A percentile compares a stretch with the other conserved stretches of the same genome.
These are phyloP conservation scores for Closterium sp. DNA, from an alignment of 139 green algal species.

Conservation along the genomic window DNA sequence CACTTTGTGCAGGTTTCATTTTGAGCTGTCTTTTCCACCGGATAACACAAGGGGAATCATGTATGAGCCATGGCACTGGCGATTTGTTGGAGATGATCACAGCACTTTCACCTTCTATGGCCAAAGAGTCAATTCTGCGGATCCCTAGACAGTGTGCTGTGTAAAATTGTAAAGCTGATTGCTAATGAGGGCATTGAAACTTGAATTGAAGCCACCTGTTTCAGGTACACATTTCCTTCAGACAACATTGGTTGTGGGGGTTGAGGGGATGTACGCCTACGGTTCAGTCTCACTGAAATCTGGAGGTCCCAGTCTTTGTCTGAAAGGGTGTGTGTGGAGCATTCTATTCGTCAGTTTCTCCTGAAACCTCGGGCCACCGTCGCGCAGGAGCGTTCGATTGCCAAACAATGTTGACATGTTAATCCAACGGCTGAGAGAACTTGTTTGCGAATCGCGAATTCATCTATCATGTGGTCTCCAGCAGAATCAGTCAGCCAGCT, in stretches of 20 bases:
- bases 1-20: slow-evolving; percentile 49
- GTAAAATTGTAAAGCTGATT: too few species aligned
- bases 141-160: too few species aligned
- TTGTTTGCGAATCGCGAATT: neutral
- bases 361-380: neutral
- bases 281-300: too few species aligned
- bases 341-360: neutral
- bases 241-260: too few species aligned
- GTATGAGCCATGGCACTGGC: slow-evolving; percentile 61
- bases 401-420: neutral
- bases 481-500: neutral
- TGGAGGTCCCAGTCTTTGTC: too few species aligned
- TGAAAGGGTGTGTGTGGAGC: neutral
- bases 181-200: too few species aligned
- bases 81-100: slow-evolving; percentile 52
- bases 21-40: slow-evolving; percentile 57
- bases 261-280: too few species aligned
- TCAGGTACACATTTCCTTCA: too few species aligned
- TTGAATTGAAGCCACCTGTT: too few species aligned
- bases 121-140: neutral
- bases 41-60: slow-evolving; percentile 49
- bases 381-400: neutral
- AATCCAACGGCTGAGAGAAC: neutral
- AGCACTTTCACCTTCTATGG: slow-evolving; percentile 49
- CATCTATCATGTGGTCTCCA: neutral